Evolutionary conservation across 257 asterid genomes (phyloP).

Genomic region (Plantago major): DNA sequence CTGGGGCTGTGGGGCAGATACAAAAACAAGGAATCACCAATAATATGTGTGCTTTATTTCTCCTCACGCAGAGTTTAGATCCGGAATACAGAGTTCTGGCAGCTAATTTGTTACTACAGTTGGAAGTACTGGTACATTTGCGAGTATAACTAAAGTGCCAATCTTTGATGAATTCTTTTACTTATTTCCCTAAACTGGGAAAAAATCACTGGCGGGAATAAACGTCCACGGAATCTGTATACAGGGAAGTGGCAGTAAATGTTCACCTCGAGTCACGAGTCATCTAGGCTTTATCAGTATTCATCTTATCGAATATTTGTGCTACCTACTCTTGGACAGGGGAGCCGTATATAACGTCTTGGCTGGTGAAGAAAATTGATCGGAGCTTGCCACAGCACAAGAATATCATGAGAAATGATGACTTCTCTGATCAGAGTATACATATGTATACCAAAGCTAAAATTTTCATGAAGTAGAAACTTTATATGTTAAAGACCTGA

Average conservation of each 20-base stretch:
- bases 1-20: constrained; percentile 75
- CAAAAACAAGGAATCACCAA: constrained; percentile 54
- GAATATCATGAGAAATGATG: constrained; percentile 65
- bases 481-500: neutral
- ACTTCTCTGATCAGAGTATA: constrained; percentile 59
- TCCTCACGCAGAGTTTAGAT: constrained; percentile 55
- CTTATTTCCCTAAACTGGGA: constrained; percentile 7
- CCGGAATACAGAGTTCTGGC: constrained; percentile 65
- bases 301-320: constrained; percentile 69
- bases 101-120: constrained; percentile 75
- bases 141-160: neutral
- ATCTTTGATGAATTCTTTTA: neutral
- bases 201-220: constrained; percentile 56
- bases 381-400: constrained; percentile 48
- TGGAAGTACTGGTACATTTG: constrained; percentile 62
- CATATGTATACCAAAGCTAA: constrained; percentile 37
- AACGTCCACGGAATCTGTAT: constrained; percentile 30
- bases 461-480: neutral
- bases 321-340: constrained; percentile 91
- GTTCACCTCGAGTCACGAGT: constrained; percentile 40
- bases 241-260: constrained; percentile 58
- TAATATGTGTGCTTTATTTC: constrained; percentile 46
- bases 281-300: constrained; percentile 53
- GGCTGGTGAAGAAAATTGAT: constrained; percentile 77
- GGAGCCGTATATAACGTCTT: constrained; percentile 69